Conservation (phyloP, 495 filamentous ascomycete genomes). For the Cercophora sp. region DNA sequence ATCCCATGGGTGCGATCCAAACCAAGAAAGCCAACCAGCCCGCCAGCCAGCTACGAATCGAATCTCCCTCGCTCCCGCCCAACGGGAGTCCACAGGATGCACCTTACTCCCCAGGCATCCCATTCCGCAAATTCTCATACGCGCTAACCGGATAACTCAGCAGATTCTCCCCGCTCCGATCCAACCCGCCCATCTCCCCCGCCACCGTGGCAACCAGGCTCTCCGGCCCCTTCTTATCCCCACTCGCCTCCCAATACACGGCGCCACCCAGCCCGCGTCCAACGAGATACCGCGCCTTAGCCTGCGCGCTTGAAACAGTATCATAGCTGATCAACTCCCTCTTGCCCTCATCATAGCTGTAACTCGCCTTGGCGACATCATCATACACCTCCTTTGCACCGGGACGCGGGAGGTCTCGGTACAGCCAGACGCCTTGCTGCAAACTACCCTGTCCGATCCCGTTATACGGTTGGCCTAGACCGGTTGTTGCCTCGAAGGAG, state of each 20-base stretch:
- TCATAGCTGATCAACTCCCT: conserved; percentile 76
- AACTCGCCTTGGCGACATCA: conserved; percentile 55
- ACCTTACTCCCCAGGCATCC: conserved; percentile 32
- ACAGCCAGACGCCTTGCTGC: conserved; percentile 80
- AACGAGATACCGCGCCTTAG: conserved; percentile 65
- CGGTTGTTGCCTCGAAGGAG: conserved; percentile 66
- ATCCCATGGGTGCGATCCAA: too few species aligned
- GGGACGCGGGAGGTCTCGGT: conserved; percentile 54
- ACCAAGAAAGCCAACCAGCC: too few species aligned
- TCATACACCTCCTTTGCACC: conserved; percentile 49
- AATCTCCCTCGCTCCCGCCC: background rate
- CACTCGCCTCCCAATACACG: conserved; percentile 90
- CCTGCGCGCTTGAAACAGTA: conserved; percentile 50
- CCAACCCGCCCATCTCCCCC: conserved; percentile 48
- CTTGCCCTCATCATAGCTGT: conserved; percentile 58
- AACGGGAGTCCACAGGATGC: background rate
- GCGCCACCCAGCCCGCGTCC: conserved; percentile 65
- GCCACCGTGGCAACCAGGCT: conserved; percentile 64
- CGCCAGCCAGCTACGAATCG: conserved; percentile 3
- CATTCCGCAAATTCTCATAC: conserved; percentile 63
- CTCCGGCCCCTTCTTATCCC: conserved; percentile 57
- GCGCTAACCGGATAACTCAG: conserved; percentile 63
- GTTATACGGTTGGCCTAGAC: conserved; percentile 62
- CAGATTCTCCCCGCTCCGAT: conserved; percentile 58
- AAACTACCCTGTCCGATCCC: conserved; percentile 63